Conservation (phyloP, 2,329 filamentous ascomycete genomes). For the Samsoniella hepiali region DNA sequence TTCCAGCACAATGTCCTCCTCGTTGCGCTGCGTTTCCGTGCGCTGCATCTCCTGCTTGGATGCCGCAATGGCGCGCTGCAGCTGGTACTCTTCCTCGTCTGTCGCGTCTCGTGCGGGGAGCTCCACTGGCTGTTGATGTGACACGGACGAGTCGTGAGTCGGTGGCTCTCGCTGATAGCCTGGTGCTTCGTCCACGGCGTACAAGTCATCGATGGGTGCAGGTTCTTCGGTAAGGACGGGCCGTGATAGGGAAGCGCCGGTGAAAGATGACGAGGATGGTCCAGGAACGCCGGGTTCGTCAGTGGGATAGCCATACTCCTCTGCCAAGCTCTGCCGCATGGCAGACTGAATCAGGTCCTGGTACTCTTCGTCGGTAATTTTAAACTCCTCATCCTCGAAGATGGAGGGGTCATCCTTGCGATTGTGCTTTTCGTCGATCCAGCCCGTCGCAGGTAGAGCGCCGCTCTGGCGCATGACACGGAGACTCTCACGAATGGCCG, state of each 20-base stretch:
- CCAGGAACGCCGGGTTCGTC: slow-evolving; percentile 22
- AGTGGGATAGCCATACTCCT: slow-evolving; percentile 19
- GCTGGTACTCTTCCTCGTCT: slow-evolving; percentile 41
- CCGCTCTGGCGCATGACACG: slow-evolving; percentile 45
- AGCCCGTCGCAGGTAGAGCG: slow-evolving; percentile 17
- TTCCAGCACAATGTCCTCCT: slow-evolving; percentile 72
- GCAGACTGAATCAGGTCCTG: slow-evolving; percentile 55
- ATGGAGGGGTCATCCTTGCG: slow-evolving; percentile 30
- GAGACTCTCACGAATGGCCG: slow-evolving; percentile 70
- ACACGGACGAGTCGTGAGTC: slow-evolving; percentile 17
- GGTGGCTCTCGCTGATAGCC: background rate
- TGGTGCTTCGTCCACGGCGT: slow-evolving; percentile 23
- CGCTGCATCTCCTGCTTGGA: slow-evolving; percentile 43
- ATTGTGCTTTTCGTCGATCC: slow-evolving; percentile 22
- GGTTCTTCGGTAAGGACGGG: background rate
- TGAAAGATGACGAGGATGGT: background rate
- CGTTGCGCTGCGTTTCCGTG: slow-evolving; percentile 45
- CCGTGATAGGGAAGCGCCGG: background rate
- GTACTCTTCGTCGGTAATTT: slow-evolving; percentile 57
- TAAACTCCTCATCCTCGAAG: slow-evolving; percentile 40
- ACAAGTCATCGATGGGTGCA: slow-evolving; percentile 11
- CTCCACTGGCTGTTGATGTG: slow-evolving; percentile 11
- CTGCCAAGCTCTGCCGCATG: slow-evolving; percentile 48
- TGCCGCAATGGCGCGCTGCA: slow-evolving; percentile 45
- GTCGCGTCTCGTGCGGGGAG: slow-evolving; percentile 16